Conservation (phyloP, 2,329 filamentous ascomycete genomes). For the Hypoxylon sp. region DNA sequence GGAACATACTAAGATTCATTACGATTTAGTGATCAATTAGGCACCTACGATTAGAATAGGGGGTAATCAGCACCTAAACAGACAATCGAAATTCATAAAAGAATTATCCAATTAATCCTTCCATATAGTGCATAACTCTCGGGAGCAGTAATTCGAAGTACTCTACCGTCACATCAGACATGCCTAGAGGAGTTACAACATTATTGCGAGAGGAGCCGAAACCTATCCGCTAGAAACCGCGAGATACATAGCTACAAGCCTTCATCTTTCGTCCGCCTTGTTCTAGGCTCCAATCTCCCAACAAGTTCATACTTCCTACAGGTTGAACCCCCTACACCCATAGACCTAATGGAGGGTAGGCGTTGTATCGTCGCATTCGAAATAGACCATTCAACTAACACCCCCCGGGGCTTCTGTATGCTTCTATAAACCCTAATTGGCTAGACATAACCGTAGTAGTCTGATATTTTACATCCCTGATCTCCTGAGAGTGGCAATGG, state of each 20-base stretch:
- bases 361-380: background rate
- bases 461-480: background rate
- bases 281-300: background rate
- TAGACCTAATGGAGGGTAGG: background rate
- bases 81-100: background rate
- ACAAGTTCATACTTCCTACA: too few relatives aligned
- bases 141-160: background rate
- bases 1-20: too few relatives aligned
- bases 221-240: background rate
- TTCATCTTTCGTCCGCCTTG: background rate
- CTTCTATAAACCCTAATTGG: background rate
- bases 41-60: background rate
- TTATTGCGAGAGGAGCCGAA: background rate
- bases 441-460: background rate
- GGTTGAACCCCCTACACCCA: background rate
- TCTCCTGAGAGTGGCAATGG: background rate
- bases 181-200: background rate
- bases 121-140: background rate
- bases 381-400: background rate
- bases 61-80: background rate
- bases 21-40: too few relatives aligned
- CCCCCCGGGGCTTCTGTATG: background rate
- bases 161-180: background rate
- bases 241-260: background rate
- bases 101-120: background rate